Conservation (phyloP, 768 basidiomycete species). For the Suillus variegatus region DNA sequence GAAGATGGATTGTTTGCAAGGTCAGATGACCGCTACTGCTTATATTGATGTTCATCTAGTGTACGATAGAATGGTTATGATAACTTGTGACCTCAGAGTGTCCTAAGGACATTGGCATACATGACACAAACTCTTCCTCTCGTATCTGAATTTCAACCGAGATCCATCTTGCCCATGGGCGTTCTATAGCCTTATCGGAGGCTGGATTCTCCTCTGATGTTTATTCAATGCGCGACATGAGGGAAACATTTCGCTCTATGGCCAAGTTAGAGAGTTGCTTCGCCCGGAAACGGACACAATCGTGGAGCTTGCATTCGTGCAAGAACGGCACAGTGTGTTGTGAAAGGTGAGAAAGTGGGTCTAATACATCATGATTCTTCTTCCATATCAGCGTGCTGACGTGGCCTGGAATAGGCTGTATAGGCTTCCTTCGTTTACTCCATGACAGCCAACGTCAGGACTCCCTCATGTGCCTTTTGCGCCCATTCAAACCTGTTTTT, state of each 20-base stretch:
- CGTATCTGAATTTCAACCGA: background rate
- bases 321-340: background rate
- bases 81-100: background rate
- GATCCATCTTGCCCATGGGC: background rate
- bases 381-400: background rate
- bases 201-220: background rate
- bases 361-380: background rate
- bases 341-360: background rate
- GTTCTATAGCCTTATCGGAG: background rate
- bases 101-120: background rate
- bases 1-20: constrained; percentile 65
- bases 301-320: background rate
- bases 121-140: background rate
- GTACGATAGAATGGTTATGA: background rate
- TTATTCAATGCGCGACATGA: no score
- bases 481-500: background rate
- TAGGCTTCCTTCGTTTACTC: background rate
- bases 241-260: no score
- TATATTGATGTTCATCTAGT: background rate
- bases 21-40: constrained; percentile 30
- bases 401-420: background rate
- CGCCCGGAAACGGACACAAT: background rate
- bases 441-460: background rate
- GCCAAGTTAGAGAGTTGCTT: background rate
- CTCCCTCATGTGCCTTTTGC: background rate